Percentiles rank a stretch among this genome's conserved stretches.
Evolutionary conservation across 805 yeast species (phyloP).

Genomic region (Yamadazyma ubonensis): DNA sequence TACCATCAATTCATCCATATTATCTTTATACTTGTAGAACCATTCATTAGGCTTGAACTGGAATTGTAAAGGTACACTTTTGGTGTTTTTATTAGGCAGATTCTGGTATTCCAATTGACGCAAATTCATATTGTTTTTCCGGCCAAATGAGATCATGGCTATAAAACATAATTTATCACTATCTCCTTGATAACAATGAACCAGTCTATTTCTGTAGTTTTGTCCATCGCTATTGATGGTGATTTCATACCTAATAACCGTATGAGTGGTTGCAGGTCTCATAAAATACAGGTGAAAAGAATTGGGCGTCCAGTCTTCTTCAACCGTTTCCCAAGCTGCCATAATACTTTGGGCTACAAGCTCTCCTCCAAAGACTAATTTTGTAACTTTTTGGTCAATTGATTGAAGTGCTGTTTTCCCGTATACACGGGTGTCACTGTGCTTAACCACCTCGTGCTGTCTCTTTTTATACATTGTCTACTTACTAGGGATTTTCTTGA

Average conservation of each 20-base stretch:
- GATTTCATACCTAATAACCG: constrained; percentile 31
- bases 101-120: constrained; percentile 16
- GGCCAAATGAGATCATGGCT: constrained; percentile 37
- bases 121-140: constrained; percentile 23
- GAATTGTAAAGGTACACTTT: constrained; percentile 32
- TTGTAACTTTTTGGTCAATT: constrained; percentile 20
- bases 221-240: constrained; percentile 33
- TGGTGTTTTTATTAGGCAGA: constrained; percentile 17
- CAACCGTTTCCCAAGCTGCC: constrained; percentile 36
- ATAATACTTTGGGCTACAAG: constrained; percentile 37
- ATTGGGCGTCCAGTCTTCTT: constrained; percentile 32
- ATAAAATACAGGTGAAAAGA: constrained; percentile 41
- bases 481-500: neutral
- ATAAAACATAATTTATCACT: constrained; percentile 29
- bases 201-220: constrained; percentile 33
- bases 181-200: constrained; percentile 31
- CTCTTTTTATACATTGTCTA: constrained; percentile 13
- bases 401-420: constrained; percentile 23
- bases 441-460: constrained; percentile 17
- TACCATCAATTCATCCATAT: constrained; percentile 13
- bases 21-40: constrained; percentile 27
- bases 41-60: constrained; percentile 27
- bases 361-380: constrained; percentile 43
- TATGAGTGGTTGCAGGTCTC: constrained; percentile 31
- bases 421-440: constrained; percentile 12